Evolutionary conservation across 345 rosid species (phyloP).

Genomic region (Aethionema arabicum): DNA sequence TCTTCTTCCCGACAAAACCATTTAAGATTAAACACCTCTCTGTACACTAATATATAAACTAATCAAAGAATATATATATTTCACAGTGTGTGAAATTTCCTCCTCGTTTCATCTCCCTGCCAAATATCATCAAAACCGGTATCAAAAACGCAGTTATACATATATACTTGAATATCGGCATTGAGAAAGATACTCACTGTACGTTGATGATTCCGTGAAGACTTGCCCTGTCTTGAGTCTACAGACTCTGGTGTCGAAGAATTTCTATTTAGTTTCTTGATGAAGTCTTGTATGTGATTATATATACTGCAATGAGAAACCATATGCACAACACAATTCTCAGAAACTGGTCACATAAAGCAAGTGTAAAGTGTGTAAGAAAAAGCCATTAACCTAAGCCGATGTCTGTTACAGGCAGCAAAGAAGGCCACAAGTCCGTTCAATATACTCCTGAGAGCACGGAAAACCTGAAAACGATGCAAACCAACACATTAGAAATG

Average conservation of each 20-base stretch:
- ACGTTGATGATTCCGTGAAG: conserved; percentile 24
- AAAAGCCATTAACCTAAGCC: conserved; percentile 64
- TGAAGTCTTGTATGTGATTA: conserved; percentile 49
- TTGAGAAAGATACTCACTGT: conserved; percentile 38
- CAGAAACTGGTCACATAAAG: background rate
- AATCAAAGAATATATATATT: conserved; percentile 4
- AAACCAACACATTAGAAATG: conserved; percentile 13
- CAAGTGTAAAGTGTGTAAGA: background rate
- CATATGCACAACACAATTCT: background rate
- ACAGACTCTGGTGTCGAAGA: conserved; percentile 29
- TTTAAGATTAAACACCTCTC: background rate
- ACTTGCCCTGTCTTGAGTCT: conserved; percentile 30
- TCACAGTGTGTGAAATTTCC: conserved; percentile 30
- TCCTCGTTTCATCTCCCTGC: conserved; percentile 33
- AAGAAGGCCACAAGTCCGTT: conserved; percentile 90
- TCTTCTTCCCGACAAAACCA: background rate
- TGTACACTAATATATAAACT: conserved; percentile 17
- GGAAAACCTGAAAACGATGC: conserved; percentile 64
- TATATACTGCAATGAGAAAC: conserved; percentile 45
- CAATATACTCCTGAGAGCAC: conserved; percentile 84
- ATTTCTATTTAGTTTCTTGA: conserved; percentile 35
- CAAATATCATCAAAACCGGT: conserved; percentile 7
- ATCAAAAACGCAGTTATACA: conserved; percentile 9
- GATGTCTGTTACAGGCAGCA: conserved; percentile 93
- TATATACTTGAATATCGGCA: too few species aligned